phyloP scores from a whole-genome alignment of 768 basidiomycete species.

The Lentinula aciculospora region DNA sequence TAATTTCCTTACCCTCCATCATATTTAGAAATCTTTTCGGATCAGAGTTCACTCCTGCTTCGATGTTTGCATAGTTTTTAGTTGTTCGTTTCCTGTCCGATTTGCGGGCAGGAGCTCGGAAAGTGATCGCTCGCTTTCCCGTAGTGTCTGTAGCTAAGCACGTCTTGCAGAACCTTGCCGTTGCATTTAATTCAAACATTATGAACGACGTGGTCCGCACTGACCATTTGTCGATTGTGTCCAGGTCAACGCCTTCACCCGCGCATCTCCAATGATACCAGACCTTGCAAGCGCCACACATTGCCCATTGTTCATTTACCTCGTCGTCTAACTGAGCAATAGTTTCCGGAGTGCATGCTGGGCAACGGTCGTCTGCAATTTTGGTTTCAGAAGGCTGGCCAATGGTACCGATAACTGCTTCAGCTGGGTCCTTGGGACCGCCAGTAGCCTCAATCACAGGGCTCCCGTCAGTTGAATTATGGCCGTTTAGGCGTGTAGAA shows the following conservation, averaged over 20 bases:
- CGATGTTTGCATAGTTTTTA: slow-evolving; percentile 75
- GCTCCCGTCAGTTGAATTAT: slow-evolving; percentile 21
- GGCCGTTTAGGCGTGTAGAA: slow-evolving; percentile 28
- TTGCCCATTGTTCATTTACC: slow-evolving; percentile 71
- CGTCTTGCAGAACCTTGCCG: slow-evolving; percentile 59
- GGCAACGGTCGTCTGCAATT: slow-evolving; percentile 19
- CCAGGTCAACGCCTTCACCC: slow-evolving; percentile 58
- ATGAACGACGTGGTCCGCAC: slow-evolving; percentile 18
- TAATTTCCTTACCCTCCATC: slow-evolving; percentile 62
- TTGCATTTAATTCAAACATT: slow-evolving; percentile 4
- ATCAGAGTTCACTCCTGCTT: slow-evolving; percentile 60
- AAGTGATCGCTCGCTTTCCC: slow-evolving; percentile 54
- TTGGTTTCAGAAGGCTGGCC: not conserved
- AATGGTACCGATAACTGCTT: not conserved
- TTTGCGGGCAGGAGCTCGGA: slow-evolving; percentile 76
- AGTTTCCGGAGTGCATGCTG: slow-evolving; percentile 22
- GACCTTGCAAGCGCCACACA: slow-evolving; percentile 74
- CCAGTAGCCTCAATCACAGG: not conserved
- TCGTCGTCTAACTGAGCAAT: slow-evolving; percentile 23
- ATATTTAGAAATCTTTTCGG: slow-evolving; percentile 63
- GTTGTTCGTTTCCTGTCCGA: slow-evolving; percentile 70
- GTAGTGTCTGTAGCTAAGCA: slow-evolving; percentile 55
- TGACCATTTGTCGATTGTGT: slow-evolving; percentile 75
- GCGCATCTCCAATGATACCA: slow-evolving; percentile 87
- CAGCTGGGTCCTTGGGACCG: not conserved